Base-by-base conservation (phyloP, 371 early-diverging fungal genomes). In the Actinomortierella ambigua region DNA sequence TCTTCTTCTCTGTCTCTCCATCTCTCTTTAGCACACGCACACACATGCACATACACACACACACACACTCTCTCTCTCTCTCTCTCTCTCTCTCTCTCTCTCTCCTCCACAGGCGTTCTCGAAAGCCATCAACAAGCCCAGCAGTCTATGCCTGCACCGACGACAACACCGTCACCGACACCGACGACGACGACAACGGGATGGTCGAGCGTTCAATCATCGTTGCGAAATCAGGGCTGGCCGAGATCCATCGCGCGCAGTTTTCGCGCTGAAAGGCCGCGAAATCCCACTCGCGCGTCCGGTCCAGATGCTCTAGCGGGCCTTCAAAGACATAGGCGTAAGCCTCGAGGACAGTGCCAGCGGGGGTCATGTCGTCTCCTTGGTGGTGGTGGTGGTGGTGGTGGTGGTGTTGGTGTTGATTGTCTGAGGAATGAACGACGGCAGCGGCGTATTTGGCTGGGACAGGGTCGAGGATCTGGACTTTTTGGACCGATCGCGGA, bases 211-310 rank as follows among this genome's bases (percentile, higher is more conserved):
- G 47, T 8, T 39, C 48, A 0, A 69, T 55, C 69, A 69, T 69
- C 28, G 23, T 26, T 14, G 63, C 56, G 42, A 69, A 69, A 3
- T 51, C 55, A 2, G 54, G 52, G 53, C 59, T 52, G 8, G 24
- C 51, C 1, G 64, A 56, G 42, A 63, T 63, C 64, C 69, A 69
- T 17, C 22, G 39, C 2, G 49, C 26, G 28, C 63, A 51, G 49
- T 63, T 59, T n/a, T 69, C 64, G 26, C 29, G 39, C 43, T 69
- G 63, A 49, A 68, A 68, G 15, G 63, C 63, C 39, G 62, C 69
- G 40, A 63, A 68, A 43, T 68, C 69, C 69, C 69, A 68, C 0
- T 55, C 55, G 27, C 59, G 50, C 2, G 39, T 52, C 22, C 50
- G 43, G 23, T 68, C 63, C 2, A 68, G 47, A n/a, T 68, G 63